Evolutionary conservation across 1,139 yeast genomes (phyloP).

Genomic region (Taphrina deformans): DNA sequence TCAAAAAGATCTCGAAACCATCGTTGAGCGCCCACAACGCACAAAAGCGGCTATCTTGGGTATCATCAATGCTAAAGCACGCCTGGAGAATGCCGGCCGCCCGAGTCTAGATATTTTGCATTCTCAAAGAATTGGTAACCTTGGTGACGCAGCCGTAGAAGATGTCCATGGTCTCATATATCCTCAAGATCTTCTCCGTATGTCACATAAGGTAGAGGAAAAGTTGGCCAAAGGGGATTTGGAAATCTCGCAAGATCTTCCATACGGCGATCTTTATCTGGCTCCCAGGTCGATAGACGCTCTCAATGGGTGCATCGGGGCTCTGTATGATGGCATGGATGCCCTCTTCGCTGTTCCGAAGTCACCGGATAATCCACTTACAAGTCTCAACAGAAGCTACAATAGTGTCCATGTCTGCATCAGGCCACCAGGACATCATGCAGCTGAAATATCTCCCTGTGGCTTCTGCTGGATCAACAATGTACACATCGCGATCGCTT

Average conservation of each 20-base stretch:
- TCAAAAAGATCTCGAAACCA: slow-evolving; percentile 63
- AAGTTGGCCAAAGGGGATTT: slow-evolving; percentile 58
- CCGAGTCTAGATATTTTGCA: slow-evolving; percentile 21
- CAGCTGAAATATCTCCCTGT: slow-evolving; percentile 79
- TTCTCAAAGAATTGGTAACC: slow-evolving; percentile 12
- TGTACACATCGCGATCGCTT: slow-evolving; percentile 79
- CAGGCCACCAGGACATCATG: slow-evolving; percentile 88
- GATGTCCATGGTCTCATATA: slow-evolving; percentile 75
- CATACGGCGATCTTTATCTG: slow-evolving; percentile 77
- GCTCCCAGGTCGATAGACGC: slow-evolving; percentile 70
- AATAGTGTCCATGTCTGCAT: slow-evolving; percentile 42
- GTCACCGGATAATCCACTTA: not conserved
- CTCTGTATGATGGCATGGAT: slow-evolving; percentile 73
- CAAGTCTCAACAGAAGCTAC: not conserved
- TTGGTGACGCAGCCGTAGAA: slow-evolving; percentile 54
- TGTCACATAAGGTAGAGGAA: slow-evolving; percentile 61
- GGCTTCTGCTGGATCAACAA: slow-evolving; percentile 86
- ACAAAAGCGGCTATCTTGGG: slow-evolving; percentile 75
- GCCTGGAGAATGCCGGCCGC: slow-evolving; percentile 50
- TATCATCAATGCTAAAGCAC: slow-evolving; percentile 57
- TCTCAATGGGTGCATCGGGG: slow-evolving; percentile 75
- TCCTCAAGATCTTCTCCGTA: slow-evolving; percentile 61
- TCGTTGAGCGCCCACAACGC: slow-evolving; percentile 83
- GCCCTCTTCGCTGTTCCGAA: slow-evolving; percentile 47
- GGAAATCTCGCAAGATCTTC: slow-evolving; percentile 83